Evolutionary conservation across 495 filamentous ascomycete genomes (phyloP), one percentile per base, ranked within the genome.

Genomic region (Podospora australis): DNA sequence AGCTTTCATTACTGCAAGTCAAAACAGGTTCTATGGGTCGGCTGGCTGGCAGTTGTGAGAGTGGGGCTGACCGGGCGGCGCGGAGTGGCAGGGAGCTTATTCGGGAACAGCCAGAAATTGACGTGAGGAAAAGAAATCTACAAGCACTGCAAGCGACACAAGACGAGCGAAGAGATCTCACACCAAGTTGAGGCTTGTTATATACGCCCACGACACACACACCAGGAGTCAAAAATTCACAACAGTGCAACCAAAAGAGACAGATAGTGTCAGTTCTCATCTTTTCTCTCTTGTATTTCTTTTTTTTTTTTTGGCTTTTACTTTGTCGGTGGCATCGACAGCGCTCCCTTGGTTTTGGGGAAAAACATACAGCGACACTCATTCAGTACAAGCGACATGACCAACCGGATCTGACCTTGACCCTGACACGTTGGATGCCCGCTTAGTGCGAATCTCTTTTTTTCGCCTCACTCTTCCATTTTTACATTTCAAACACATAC

Each of bases 91-190:
- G 16, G 40, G 13, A 14, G 60, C 60, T 58, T 66, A 66, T 64
- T 64, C 52, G 59, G 57, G 53, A 48, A 56, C 53, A 38, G 48
- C 61, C 49, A 56, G 44, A 62, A 66, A 62, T 62, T 64, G 56
- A 56, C 60, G 57, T 60, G 56, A 61, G 55, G n/a, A n/a, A n/a
- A 58, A 63, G 60, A 66, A 66, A 64, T 64, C 63, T 57, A 60
- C 57, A 51, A 49, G 42, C 50, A 51, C 46, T 34, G 45, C 22
- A 34, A 41, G 39, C 17, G 9, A 39, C 30, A 16, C 45, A 36
- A 43, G 34, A 38, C 16, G 38, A 16, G 7, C n/a, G n/a, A n/a
- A n/a, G n/a, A n/a, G n/a, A n/a, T n/a, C n/a, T n/a, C n/a, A n/a
- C n/a, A n/a, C n/a, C n/a, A n/a, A n/a, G n/a, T n/a, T n/a, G n/a